Conservation (phyloP, 176 grass and related monocot species). For the Avena insularis region DNA sequence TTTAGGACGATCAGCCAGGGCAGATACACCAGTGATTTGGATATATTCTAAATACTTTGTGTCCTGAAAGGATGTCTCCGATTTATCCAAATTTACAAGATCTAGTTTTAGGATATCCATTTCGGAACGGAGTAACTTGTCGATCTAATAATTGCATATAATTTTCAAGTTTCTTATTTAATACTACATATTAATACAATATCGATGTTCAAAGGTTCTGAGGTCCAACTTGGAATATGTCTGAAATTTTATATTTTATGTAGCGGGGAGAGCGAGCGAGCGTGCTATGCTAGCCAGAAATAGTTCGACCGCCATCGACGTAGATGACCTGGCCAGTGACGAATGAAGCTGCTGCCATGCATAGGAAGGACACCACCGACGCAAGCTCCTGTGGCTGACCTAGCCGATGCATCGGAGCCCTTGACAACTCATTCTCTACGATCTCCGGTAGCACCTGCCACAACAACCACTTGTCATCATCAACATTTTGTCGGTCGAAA, state of each 20-base stretch:
- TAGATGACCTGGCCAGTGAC: background rate
- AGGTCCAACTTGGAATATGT: background rate
- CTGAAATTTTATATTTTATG: background rate
- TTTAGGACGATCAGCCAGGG: too few relatives aligned
- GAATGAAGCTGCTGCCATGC: constrained; percentile 5
- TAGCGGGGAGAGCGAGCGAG: background rate
- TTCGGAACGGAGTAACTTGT: too few relatives aligned
- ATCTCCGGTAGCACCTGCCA: background rate
- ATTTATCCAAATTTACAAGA: too few relatives aligned
- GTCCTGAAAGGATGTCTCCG: too few relatives aligned
- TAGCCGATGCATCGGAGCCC: background rate
- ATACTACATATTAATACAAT: background rate
- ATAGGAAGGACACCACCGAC: background rate
- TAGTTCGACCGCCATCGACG: background rate
- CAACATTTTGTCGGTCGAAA: background rate
- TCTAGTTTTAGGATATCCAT: too few relatives aligned
- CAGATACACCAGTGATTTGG: too few relatives aligned
- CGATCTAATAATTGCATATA: too few relatives aligned
- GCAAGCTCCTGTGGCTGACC: background rate
- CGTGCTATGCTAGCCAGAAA: background rate
- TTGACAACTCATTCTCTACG: background rate
- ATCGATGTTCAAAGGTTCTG: background rate
- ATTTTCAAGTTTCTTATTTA: too few relatives aligned
- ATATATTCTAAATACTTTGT: too few relatives aligned
- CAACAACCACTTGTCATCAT: background rate